phyloP scores from a whole-genome alignment of 164 flowering plant species.

The Umbilicus rupestris region DNA sequence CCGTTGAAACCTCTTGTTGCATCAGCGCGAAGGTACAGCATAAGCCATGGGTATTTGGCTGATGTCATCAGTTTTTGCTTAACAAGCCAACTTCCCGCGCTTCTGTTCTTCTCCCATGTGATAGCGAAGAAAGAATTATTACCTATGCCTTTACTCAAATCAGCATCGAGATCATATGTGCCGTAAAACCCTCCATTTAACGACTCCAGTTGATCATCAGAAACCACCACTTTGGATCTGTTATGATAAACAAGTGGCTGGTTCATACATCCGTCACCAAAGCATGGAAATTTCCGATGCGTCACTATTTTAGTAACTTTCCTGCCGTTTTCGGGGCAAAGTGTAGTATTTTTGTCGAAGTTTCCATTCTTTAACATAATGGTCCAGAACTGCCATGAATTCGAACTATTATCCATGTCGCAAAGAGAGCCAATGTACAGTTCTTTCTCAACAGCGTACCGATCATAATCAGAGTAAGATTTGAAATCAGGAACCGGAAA shows the following conservation, averaged over 20 bases:
- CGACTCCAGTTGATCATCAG: neutral
- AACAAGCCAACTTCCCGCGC: slow-evolving; percentile 59
- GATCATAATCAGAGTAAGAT: slow-evolving; percentile 26
- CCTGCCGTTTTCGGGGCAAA: slow-evolving; percentile 54
- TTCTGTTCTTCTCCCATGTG: slow-evolving; percentile 54
- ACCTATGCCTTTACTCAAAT: slow-evolving; percentile 15
- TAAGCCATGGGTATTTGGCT: slow-evolving; percentile 67
- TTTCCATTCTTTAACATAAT: slow-evolving; percentile 71
- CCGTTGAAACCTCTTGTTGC: slow-evolving; percentile 54
- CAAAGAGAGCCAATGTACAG: slow-evolving; percentile 46
- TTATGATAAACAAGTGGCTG: slow-evolving; percentile 50
- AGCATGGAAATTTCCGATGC: slow-evolving; percentile 49
- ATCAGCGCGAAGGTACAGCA: slow-evolving; percentile 65
- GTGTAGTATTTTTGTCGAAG: slow-evolving; percentile 38
- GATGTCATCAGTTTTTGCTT: slow-evolving; percentile 51
- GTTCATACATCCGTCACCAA: slow-evolving; percentile 69
- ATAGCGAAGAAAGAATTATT: slow-evolving; percentile 40
- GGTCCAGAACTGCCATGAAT: slow-evolving; percentile 82
- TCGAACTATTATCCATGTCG: slow-evolving; percentile 32
- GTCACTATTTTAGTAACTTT: slow-evolving; percentile 33
- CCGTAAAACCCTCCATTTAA: slow-evolving; percentile 56
- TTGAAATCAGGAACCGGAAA: slow-evolving; percentile 22
- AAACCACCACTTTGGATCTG: slow-evolving; percentile 21
- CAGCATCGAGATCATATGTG: slow-evolving; percentile 42
- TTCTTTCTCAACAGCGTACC: slow-evolving; percentile 55